Evolutionary conservation across 768 basidiomycete genomes (phyloP).

Genomic region (Naematelia encephala): DNA sequence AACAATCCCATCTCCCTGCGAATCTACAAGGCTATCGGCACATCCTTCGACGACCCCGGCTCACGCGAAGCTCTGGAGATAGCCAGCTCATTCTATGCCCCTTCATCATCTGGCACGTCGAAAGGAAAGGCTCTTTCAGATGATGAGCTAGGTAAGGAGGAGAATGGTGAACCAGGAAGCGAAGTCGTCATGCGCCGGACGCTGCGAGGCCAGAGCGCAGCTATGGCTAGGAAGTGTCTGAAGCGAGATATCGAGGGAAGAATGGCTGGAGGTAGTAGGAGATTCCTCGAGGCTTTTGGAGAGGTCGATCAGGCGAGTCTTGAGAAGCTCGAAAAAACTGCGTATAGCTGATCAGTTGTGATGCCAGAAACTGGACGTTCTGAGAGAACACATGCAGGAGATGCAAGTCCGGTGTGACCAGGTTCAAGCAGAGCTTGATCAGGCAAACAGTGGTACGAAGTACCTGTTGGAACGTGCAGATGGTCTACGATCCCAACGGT

Average conservation of each 20-base stretch:
- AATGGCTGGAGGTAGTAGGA: conserved; percentile 73
- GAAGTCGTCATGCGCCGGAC: conserved; percentile 15
- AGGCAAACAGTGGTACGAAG: conserved; percentile 73
- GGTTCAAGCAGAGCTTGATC: conserved; percentile 69
- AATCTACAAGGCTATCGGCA: conserved; percentile 85
- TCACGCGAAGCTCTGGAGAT: conserved; percentile 71
- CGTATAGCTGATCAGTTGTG: background rate
- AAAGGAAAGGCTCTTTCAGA: conserved; percentile 17
- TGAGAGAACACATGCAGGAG: conserved; percentile 70
- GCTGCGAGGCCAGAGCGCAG: conserved; percentile 54
- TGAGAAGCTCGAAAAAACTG: background rate
- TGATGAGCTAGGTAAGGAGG: background rate
- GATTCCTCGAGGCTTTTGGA: conserved; percentile 77
- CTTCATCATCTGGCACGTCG: conserved; percentile 5
- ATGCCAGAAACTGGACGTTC: conserved; percentile 73
- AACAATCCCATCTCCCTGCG: conserved; percentile 70
- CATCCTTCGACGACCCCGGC: conserved; percentile 52
- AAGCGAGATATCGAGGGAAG: conserved; percentile 79
- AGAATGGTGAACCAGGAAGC: conserved; percentile 15
- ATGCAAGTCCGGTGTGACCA: conserved; percentile 83
- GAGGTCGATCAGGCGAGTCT: conserved; percentile 82
- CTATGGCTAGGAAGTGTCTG: conserved; percentile 71
- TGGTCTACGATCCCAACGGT: conserved; percentile 51
- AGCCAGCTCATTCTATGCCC: conserved; percentile 71
- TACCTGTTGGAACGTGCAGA: conserved; percentile 74